Evolutionary conservation across 1,284 basidiomycete genomes (phyloP), one percentile per base, ranked within the genome.

Genomic region (Boletus semigastroideus): DNA sequence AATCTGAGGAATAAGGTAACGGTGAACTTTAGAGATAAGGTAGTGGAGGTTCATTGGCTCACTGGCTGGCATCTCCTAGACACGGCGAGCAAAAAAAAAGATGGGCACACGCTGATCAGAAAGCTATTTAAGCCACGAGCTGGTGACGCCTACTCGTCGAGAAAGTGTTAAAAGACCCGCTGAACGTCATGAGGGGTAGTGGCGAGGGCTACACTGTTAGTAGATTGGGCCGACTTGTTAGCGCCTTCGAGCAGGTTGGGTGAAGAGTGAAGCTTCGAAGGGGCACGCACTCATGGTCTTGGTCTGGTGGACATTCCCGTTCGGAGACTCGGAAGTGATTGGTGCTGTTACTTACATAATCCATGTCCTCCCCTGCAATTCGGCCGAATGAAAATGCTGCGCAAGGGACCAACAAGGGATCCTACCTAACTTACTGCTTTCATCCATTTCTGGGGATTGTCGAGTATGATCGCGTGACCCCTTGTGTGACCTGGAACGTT

Each of bases 1-100:
- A 81, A 87, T 57, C 77, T 79, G 27, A 43, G 33, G 28, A 33
- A 12, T 46, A 46, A 48, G 45, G 54, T 39, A 25, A 53, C 12
- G 27, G 25, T 60, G 43, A 55, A 28, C n/a, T 40, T 20, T 20
- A 5, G 43, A 37, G 36, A 46, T 48, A 54, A 25, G 17, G 31
- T 34, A 22, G 17, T 16, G 33, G 19, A 22, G 37, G 16, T 17
- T 42, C n/a, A 53, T 58, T 46, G 47, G 52, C 65, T 66, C 28
- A 67, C 65, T 67, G 65, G 42, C 28, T 56, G 41, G n/a, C 31
- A 46, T 66, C 67, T 36, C 56, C 68, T 67, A 3, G 37, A 45
- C 5, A 17, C 5, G 6, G 39, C 9, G 22, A 54, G 55, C 49
- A 48, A 51, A 30, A 17, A 10, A 22, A 40, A 20, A 10, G 33